These are phyloP conservation scores for Lactifluus volemus DNA, from an alignment of 768 basidiomycete species.

Conservation along the genomic window DNA sequence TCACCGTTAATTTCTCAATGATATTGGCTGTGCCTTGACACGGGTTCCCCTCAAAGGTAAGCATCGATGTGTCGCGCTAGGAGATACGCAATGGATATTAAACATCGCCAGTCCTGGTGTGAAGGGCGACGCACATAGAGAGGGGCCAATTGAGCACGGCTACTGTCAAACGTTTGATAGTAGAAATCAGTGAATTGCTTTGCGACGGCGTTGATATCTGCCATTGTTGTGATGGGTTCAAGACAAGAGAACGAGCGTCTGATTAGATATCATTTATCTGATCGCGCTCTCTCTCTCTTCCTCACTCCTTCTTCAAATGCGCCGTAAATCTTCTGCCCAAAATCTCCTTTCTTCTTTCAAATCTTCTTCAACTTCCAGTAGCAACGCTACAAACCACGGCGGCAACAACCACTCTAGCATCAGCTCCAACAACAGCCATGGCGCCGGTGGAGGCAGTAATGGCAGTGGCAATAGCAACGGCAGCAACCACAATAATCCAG, in stretches of 20 bases:
- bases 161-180: conserved; percentile 66
- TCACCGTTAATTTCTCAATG: conserved; percentile 65
- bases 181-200: conserved; percentile 77
- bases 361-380: neutral
- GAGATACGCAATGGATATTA: conserved; percentile 8
- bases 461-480: neutral
- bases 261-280: conserved; percentile 16
- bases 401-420: neutral
- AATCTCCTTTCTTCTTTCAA: conserved; percentile 77
- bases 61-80: conserved; percentile 76
- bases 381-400: neutral
- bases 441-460: neutral
- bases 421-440: neutral
- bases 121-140: conserved; percentile 67
- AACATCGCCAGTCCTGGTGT: conserved; percentile 15
- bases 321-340: conserved; percentile 80
- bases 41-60: conserved; percentile 66
- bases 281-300: conserved; percentile 18
- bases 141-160: conserved; percentile 43
- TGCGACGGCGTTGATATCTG: conserved; percentile 67
- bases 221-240: conserved; percentile 40
- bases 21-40: conserved; percentile 49
- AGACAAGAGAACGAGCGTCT: neutral
- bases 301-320: conserved; percentile 48
- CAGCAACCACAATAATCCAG: neutral